Evolutionary conservation across 2,329 filamentous ascomycete species (phyloP), one percentile per base, ranked within the genome.

Genomic region (Sordariomycetes sp.): DNA sequence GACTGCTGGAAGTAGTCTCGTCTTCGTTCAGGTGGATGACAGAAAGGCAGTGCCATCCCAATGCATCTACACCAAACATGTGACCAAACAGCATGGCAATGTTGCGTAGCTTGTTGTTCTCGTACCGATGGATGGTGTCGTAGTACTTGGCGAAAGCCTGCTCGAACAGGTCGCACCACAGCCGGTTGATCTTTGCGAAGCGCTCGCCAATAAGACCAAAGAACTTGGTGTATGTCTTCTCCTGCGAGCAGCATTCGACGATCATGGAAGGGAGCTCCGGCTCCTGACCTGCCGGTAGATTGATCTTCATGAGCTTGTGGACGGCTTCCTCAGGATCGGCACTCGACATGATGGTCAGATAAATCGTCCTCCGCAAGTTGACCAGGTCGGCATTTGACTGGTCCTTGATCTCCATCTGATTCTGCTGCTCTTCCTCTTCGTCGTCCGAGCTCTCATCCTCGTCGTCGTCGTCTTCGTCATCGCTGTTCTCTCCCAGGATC

Each of bases 211-310:
- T 87, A 43, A 94, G 65, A 10, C 92, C 92, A 51, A 93, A 95
- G 61, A 96, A 98, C 57, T 96, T 96, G 41, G 88, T 88, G 59
- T 94, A 98, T 2, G 92, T 95, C 47, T 87, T 86, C 57, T 96
- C 88, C 59, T 98, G 92, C 19, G 86, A 90, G 57, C 88, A 94
- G 54, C 87, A 94, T 59, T 98, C 92, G 44, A 98, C 82, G 36
- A 98, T 79, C 92, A 98, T 98, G 16, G 86, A 93, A 1, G 88
- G 87, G 29, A 98, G 68, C 56, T 98, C 92, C 6, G 79, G 72
- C 56, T 98, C 92, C 50, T 90, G 75, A 4, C 92, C 92, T 10
- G 76, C 66, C 2, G 92, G 92, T 8, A 98, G 70, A 42, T 85
- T 86, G 54, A 98, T 80, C 60, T 86, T 88, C 78, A 96, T 92